Conservation (phyloP, 257 asterid species). For the Gentiana straminea region DNA sequence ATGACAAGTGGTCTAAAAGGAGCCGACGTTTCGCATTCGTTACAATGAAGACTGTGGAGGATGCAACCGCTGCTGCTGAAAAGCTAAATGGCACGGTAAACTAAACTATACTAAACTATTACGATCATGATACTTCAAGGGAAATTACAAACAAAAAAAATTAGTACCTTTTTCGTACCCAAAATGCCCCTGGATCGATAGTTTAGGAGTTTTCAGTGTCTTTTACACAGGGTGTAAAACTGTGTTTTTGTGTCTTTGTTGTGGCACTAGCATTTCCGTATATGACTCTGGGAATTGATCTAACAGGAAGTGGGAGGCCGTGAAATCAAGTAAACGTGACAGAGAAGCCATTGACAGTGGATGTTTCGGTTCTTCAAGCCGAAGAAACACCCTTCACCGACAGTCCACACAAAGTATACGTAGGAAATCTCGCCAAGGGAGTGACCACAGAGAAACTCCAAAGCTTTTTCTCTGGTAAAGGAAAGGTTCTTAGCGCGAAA, state of each 20-base stretch:
- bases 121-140: no score
- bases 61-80: conserved; percentile 61
- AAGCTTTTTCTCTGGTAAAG: conserved; percentile 60
- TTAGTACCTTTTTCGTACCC: no score
- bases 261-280: no score
- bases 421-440: conserved; percentile 80
- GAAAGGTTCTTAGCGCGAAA: conserved; percentile 67
- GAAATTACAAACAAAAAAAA: no score
- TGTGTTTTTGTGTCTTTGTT: no score
- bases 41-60: conserved; percentile 73
- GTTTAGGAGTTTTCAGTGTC: no score
- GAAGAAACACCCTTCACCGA: conserved; percentile 76
- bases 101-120: background rate
- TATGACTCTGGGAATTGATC: background rate
- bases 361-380: conserved; percentile 32
- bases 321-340: conserved; percentile 70
- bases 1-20: conserved; percentile 78
- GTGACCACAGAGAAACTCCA: conserved; percentile 58
- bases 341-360: conserved; percentile 63
- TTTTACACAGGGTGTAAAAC: no score
- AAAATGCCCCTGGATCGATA: no score
- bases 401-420: conserved; percentile 81
- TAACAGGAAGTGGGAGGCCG: conserved; percentile 83
- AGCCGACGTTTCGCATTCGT: conserved; percentile 89
- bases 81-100: conserved; percentile 83